Conservation (phyloP, 2,329 filamentous ascomycete genomes). For the Epichloe hybrida region DNA sequence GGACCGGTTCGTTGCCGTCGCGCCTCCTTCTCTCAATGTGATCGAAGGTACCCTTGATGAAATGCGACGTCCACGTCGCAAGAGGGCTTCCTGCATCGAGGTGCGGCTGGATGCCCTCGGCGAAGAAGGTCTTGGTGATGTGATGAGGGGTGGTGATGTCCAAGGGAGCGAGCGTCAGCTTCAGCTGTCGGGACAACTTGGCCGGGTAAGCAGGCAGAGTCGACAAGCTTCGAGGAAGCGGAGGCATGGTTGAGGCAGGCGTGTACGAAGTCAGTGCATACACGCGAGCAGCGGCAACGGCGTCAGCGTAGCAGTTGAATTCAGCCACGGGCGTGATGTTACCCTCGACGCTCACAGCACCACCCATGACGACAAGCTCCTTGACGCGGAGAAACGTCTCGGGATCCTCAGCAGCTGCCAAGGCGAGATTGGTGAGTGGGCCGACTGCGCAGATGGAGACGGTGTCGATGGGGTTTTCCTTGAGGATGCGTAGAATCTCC, state of each 20-base stretch:
- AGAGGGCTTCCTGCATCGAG: constrained; percentile 54
- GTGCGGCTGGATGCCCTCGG: constrained; percentile 37
- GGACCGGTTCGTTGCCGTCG: constrained; percentile 41
- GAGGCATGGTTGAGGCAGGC: constrained; percentile 71
- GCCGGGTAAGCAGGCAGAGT: constrained; percentile 49
- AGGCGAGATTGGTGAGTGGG: constrained; percentile 82
- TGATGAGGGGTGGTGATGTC: constrained; percentile 64
- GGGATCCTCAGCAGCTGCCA: constrained; percentile 78
- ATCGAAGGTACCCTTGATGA: constrained; percentile 55
- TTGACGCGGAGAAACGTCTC: constrained; percentile 81
- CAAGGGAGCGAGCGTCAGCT: constrained; percentile 58
- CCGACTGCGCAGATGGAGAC: constrained; percentile 86
- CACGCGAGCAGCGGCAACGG: constrained; percentile 61
- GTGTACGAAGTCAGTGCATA: constrained; percentile 63
- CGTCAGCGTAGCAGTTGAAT: constrained; percentile 91
- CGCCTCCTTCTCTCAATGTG: constrained; percentile 53
- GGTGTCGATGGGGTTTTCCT: constrained; percentile 67
- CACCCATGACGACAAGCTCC: constrained; percentile 92
- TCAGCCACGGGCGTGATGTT: constrained; percentile 81
- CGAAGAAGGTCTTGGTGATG: constrained; percentile 48
- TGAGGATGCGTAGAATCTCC: constrained; percentile 79
- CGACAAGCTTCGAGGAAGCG: constrained; percentile 37
- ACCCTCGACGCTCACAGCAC: constrained; percentile 63
- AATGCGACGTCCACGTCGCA: constrained; percentile 58
- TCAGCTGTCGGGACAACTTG: constrained; percentile 48